Base-by-base conservation (phyloP, 192 early-diverging fungal genomes). In the Kickxella alabastrina region DNA sequence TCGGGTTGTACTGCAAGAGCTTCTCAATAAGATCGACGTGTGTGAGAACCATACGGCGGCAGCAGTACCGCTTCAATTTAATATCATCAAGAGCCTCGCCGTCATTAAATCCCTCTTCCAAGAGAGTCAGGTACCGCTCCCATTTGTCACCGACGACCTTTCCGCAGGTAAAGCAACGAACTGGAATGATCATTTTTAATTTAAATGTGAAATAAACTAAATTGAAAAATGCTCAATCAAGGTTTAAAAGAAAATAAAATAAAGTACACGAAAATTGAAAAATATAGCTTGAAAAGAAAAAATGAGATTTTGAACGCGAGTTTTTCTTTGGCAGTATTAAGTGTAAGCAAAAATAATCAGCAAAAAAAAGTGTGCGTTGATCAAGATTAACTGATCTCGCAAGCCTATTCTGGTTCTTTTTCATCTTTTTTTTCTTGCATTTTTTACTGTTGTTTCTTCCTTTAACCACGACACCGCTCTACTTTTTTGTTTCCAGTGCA, bases 1-100 rank as follows among this genome's bases (percentile, higher is more conserved):
- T 48, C 0, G 68, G 83, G 59, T 89, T 90, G 67, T 91, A 98
- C 67, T 94, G 91, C 51, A 98, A 64, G n/a, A 98, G 80, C 76
- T 98, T 98, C 66, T 97, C 92, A 57, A 98, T 98, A 57, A 98
- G 71, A 63, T 98, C 96, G 23, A 96, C 92, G 75, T 98, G 96
- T 6, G 96, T 97, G 24, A 98, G 74, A 8, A 98, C 85, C 96
- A 98, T 98, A 53, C 96, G 82, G 34, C 96, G 83, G 77, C 96
- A 98, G 83, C 96, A 98, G 60, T 95, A 98, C 39, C 96, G 84
- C 78, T 91, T 80, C 52, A 88, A 63, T 34, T 85, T 86, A 42
- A 88, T 67, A 10, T 75, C 74, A 47, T 88, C 85, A 25, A 91
- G 71, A n/a, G 85, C 87, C 49, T 85, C 83, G 56, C 84, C 87